These are phyloP conservation scores for Liriodendron chinense DNA, from an alignment of 164 flowering plant genomes.

Conservation along the genomic window DNA sequence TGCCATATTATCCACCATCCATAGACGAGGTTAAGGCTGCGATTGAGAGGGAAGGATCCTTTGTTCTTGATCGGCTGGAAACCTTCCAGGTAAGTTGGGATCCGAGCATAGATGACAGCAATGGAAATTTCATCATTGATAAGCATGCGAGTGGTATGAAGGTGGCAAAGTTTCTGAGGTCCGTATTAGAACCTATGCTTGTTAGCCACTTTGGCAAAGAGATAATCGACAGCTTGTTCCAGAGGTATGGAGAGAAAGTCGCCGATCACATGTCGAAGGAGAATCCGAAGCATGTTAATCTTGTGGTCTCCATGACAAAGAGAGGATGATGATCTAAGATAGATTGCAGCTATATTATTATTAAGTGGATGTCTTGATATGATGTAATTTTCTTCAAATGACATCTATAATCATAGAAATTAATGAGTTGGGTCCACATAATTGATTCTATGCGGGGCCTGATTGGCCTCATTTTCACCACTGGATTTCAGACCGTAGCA, in stretches of 20 bases:
- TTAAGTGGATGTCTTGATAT: too few species aligned
- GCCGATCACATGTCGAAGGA: constrained; percentile 45
- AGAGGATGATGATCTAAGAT: background rate
- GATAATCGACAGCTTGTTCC: constrained; percentile 53
- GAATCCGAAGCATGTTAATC: background rate
- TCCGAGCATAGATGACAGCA: background rate
- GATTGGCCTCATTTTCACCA: too few species aligned
- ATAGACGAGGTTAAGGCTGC: constrained; percentile 32
- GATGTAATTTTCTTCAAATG: too few species aligned
- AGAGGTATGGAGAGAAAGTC: constrained; percentile 40
- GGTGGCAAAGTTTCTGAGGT: constrained; percentile 39
- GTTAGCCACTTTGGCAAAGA: constrained; percentile 60
- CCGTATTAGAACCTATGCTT: constrained; percentile 58
- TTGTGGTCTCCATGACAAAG: background rate
- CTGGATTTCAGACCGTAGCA: too few species aligned
- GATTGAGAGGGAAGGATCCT: constrained; percentile 49
- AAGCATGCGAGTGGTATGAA: background rate
- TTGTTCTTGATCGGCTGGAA: constrained; percentile 21
- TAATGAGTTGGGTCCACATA: too few species aligned
- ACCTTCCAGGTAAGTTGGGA: constrained; percentile 28
- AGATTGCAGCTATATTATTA: too few species aligned
- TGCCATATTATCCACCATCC: constrained; percentile 50
- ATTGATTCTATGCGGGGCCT: too few species aligned
- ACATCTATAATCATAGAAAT: too few species aligned
- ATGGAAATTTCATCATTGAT: background rate